A percentile compares a stretch with the other conserved stretches of the same genome.
phyloP scores from a whole-genome alignment of 208 protist genomes.

The Wallacemonas sp. region DNA sequence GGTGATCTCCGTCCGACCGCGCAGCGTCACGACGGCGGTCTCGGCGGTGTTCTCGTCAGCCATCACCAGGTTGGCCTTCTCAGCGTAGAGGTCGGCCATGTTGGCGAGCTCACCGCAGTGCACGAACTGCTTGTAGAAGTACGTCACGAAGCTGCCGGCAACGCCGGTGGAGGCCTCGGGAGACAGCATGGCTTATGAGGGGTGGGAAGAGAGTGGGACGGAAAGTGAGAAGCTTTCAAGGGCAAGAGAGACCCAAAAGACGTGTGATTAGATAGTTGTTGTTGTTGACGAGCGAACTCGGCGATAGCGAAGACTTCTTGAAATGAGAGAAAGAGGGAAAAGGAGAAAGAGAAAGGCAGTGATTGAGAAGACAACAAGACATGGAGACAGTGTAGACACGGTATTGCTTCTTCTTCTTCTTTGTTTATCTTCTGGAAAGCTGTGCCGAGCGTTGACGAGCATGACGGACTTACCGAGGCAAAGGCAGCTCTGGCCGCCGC shows the following conservation, averaged over 20 bases:
- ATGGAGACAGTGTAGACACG: no score
- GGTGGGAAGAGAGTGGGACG: not conserved
- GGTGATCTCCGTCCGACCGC: constrained; percentile 51
- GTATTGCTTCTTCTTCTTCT: no score
- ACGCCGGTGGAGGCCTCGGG: constrained; percentile 50
- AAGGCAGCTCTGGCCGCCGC: no score
- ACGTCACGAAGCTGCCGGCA: constrained; percentile 68
- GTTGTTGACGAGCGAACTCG: constrained; percentile 5
- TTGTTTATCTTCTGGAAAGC: no score
- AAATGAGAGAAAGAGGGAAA: not conserved
- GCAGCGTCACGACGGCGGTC: constrained; percentile 33
- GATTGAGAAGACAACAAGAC: no score
- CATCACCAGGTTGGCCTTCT: constrained; percentile 54
- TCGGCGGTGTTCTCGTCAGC: constrained; percentile 56
- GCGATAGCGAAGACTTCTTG: constrained; percentile 3
- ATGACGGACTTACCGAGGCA: no score
- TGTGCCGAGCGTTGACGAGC: no score
- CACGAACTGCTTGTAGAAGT: constrained; percentile 86
- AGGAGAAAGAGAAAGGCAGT: constrained; percentile 2
- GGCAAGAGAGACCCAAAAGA: no score
- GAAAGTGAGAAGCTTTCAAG: no score
- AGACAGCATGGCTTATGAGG: constrained; percentile 33
- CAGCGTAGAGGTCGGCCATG: constrained; percentile 71
- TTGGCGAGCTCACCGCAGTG: constrained; percentile 36
- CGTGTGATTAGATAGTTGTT: no score